phyloP scores from a whole-genome alignment of 1,139 yeast genomes.

The Diutina siamensis region DNA sequence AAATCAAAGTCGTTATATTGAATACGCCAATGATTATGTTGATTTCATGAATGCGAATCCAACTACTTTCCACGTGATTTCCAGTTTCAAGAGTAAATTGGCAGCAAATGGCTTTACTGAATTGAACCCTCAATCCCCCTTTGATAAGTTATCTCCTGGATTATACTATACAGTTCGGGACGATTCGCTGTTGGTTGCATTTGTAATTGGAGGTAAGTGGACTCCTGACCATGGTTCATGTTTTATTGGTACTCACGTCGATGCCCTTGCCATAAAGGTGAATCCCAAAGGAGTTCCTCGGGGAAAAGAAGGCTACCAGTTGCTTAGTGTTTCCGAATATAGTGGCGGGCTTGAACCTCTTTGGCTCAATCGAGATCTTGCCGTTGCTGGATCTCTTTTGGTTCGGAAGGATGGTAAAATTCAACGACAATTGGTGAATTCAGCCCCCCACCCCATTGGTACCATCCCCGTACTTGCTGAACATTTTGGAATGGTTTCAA shows the following conservation, averaged over 20 bases:
- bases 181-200: slow-evolving; percentile 35
- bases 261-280: slow-evolving; percentile 44
- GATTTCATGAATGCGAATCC: slow-evolving; percentile 29
- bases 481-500: slow-evolving; percentile 17
- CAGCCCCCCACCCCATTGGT: slow-evolving; percentile 29
- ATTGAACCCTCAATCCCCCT: slow-evolving; percentile 17
- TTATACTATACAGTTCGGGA: slow-evolving; percentile 24
- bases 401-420: slow-evolving; percentile 13
- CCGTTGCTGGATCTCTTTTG: slow-evolving; percentile 20
- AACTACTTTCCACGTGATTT: slow-evolving; percentile 30
- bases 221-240: slow-evolving; percentile 44
- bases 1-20: slow-evolving; percentile 8
- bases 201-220: slow-evolving; percentile 49
- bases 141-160: slow-evolving; percentile 15
- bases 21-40: slow-evolving; percentile 22
- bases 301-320: slow-evolving; percentile 43
- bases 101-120: slow-evolving; percentile 20
- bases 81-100: slow-evolving; percentile 18
- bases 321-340: slow-evolving; percentile 58
- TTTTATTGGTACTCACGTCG: slow-evolving; percentile 49
- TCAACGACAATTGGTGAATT: slow-evolving; percentile 20
- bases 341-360: slow-evolving; percentile 43
- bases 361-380: slow-evolving; percentile 62
- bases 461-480: slow-evolving; percentile 22
- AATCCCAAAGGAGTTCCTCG: slow-evolving; percentile 43